Percentiles rank a stretch among this genome's conserved stretches.
These are phyloP conservation scores for Colletotrichum sp. DNA, from an alignment of 2,329 filamentous ascomycete genomes.

Conservation along the genomic window DNA sequence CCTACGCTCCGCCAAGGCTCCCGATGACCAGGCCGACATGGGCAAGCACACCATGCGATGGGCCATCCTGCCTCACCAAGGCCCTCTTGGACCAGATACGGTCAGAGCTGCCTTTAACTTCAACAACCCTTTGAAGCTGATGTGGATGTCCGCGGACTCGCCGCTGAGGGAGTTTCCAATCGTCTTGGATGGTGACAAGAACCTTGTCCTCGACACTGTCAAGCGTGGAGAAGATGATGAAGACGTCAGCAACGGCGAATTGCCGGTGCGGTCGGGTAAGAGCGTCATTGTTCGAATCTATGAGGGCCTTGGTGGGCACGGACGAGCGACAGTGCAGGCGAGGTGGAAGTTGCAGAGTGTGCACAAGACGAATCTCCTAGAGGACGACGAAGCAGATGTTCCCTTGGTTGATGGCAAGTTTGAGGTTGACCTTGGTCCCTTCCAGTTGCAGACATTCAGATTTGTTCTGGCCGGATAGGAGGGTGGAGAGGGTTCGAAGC, in stretches of 20 bases:
- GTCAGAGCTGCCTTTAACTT: slow-evolving; percentile 70
- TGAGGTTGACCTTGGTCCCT: slow-evolving; percentile 57
- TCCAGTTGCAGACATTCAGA: slow-evolving; percentile 65
- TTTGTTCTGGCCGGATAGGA: slow-evolving; percentile 34
- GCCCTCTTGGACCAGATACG: slow-evolving; percentile 59
- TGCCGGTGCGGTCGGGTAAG: slow-evolving; percentile 8
- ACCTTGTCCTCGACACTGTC: slow-evolving; percentile 65
- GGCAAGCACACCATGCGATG: slow-evolving; percentile 69
- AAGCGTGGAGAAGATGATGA: slow-evolving; percentile 66
- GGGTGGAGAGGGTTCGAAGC: background rate
- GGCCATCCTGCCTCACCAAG: slow-evolving; percentile 69
- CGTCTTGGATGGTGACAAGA: slow-evolving; percentile 49
- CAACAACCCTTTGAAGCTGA: slow-evolving; percentile 62
- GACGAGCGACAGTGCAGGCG: slow-evolving; percentile 58
- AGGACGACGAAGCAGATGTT: slow-evolving; percentile 64
- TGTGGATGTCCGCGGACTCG: background rate
- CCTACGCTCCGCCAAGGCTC: slow-evolving; percentile 70
- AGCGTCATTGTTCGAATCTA: slow-evolving; percentile 69
- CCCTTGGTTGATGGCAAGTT: slow-evolving; percentile 37
- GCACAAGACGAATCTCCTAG: slow-evolving; percentile 69
- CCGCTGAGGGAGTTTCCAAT: slow-evolving; percentile 40
- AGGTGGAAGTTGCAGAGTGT: slow-evolving; percentile 56
- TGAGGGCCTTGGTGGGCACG: slow-evolving; percentile 67
- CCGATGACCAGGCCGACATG: slow-evolving; percentile 74
- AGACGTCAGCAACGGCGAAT: slow-evolving; percentile 25